Base-by-base conservation (phyloP, 352 stramenopile genomes). In the Phytophthora citricola region DNA sequence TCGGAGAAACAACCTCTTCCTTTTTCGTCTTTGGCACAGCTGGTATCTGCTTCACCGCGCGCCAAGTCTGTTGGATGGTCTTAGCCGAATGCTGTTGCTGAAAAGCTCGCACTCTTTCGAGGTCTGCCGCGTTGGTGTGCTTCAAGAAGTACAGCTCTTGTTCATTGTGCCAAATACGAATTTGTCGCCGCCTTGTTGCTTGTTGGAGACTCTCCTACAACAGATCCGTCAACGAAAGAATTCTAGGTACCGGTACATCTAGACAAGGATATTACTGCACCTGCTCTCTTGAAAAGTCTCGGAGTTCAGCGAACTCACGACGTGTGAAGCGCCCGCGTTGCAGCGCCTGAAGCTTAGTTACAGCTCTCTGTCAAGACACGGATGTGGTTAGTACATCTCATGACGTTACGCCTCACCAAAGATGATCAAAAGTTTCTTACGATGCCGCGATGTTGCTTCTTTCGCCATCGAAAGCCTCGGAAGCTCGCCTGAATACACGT, bases 131-230 rank as follows among this genome's bases (percentile, higher is more conserved):
- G 8, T 73, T 85, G 24, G 79, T 91, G 45, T 80, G 68, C 38
- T 86, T 76, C 51, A 93, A 71, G 44, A 92, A 92, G 27, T 83
- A 78, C 12, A 92, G 74, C 24, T 89, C 73, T 40, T 91, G 79
- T 56, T 91, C 79, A 50, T 83, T 75, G n/a, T 72, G 73, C 77
- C 73, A 85, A 29, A 93, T 81, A 20, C 83, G 77, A 22, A 73
- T 58, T 48, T 89, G 72, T 10, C 83, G 63, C 10, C 69, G 70
- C 29, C 80, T 72, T 49, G 73, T 83, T 24, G 81, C 77, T 27
- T 55, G 50, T 17, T 81, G 58, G 43, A 84, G 86, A 14, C 55
- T 66, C 20, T 81, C 66, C 72, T 91, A 70, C 29, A 61, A 61
- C 6, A 58, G 27, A 56, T 26, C 15, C 29, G 29, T 58, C 51